Evolutionary conservation across 805 yeast genomes (phyloP), one percentile per base, ranked within the genome.

Genomic region (Maudiozyma barnettii): DNA sequence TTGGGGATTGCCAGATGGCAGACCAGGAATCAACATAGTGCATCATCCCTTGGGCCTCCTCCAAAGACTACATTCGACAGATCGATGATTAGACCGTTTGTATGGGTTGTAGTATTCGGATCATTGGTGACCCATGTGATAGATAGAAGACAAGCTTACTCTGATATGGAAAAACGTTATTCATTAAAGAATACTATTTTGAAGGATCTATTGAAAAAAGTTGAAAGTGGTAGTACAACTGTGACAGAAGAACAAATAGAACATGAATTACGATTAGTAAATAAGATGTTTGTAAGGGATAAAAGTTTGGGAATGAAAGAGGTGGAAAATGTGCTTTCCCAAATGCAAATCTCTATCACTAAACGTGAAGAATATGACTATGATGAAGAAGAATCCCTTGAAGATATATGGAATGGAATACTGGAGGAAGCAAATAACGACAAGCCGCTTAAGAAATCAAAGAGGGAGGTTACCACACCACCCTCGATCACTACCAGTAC

Each of bases 41-140:
- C n/a, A 19, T 12, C 19, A 12, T 61, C 64, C 3, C 14, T n/a
- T 3, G 16, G n/a, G 8, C 30, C 30, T 12, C 8, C 30, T 6
- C 30, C 4, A 26, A 26, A 26, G 19, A 13, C 47, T 5, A 39
- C 38, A 14, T 39, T 45, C 47, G 73, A 68, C 49, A 62, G 53
- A 41, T 52, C 70, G 1, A 56, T 68, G 54, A 48, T 67, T 13
- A 68, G 72, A 39, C 70, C 77, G 14, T 58, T 70, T 5, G 43
- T 73, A 10, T 67, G 74, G 21, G 60, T 74, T 2, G 65, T 77
- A 5, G 53, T 74, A 12, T 70, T 74, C 39, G 72, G 77, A 1
- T 71, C 78, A 0, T 69, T 74, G 54, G 63, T 77, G 8, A 68
- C 73, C 51, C 70, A 73, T 55, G 69, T 76, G 19, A 71, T 72